Evolutionary conservation across 345 rosid species (phyloP).

Genomic region (Aegle marmelos): DNA sequence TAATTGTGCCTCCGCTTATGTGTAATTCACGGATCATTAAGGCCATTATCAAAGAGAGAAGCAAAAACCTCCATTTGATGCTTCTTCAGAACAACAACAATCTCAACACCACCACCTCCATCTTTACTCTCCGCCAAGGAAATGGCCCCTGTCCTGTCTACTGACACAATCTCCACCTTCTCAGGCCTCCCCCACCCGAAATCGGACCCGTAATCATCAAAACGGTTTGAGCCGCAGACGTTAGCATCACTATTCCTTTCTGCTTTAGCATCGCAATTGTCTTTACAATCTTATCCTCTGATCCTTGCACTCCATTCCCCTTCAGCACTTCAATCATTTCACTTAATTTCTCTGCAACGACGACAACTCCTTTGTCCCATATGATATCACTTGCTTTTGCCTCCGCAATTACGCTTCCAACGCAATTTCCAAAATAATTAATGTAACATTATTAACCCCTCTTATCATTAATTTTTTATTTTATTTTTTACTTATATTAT

Average conservation of each 20-base stretch:
- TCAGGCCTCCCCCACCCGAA: slow-evolving; percentile 27
- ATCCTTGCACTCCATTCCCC: background rate
- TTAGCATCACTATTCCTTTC: background rate
- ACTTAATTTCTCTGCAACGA: slow-evolving; percentile 12
- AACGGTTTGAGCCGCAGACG: slow-evolving; percentile 18
- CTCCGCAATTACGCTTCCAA: background rate
- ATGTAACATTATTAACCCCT: too few species aligned
- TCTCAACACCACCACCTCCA: slow-evolving; percentile 28
- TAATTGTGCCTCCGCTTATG: too few species aligned
- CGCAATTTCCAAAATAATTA: slow-evolving; percentile 45
- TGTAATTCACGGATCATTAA: background rate
- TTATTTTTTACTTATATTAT: too few species aligned
- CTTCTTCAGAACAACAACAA: slow-evolving; percentile 26
- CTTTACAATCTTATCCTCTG: background rate
- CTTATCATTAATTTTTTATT: too few species aligned
- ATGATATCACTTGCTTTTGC: slow-evolving; percentile 8
- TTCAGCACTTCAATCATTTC: slow-evolving; percentile 11
- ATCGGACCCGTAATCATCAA: slow-evolving; percentile 19
- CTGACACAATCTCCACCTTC: slow-evolving; percentile 30
- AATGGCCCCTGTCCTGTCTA: slow-evolving; percentile 19
- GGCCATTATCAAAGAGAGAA: slow-evolving; percentile 10
- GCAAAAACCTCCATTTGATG: slow-evolving; percentile 24
- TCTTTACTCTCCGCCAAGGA: slow-evolving; percentile 20
- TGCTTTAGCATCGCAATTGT: background rate
- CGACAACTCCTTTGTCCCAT: background rate